Base-by-base conservation (phyloP, 2,329 filamentous ascomycete genomes). In the Neonectria faginata region DNA sequence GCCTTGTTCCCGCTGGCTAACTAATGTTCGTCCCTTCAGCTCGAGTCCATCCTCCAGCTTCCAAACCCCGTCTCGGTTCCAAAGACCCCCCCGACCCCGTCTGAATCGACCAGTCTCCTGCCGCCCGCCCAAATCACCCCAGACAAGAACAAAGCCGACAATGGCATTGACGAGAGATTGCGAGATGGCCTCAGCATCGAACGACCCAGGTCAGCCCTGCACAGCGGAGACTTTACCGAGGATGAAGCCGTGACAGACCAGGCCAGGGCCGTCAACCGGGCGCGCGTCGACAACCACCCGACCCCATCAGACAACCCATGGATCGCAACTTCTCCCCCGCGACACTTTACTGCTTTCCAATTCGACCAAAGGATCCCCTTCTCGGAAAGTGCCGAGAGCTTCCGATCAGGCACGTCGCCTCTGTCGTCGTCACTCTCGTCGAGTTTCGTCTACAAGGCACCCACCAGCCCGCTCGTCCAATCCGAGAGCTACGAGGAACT, bases 381-480 rank as follows among this genome's bases (percentile, higher is more conserved):
- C n/a, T 67, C 71, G n/a, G 74, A 77, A 22, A 75, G 77, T 45
- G 67, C 68, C 14, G 78, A 79, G 36, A 79, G 78, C 10, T 81
- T 80, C 57, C 78, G 76, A 50, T 83, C 84, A 0, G 79, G 83
- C 22, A 81, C 85, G 18, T 90, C 90, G 8, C 90, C 89, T 1
- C 74, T 91, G 10, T 91, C 90, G 3, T 93, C 90, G 8, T 92
- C 93, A 1, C 84, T 92, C 14, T 91, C 92, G 0, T 91, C 90
- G 2, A 94, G 89, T 71, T 97, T 97, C 77, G 85, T 92, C 33
- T 91, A 97, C 66, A 91, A 95, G 79, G 88, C 92, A 2, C 95
- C 96, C 0, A 98, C 96, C 2, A 98, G 94, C 73, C 96, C 96
- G 14, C 83, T 99, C 11, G 94, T 97, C 1, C 90, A 97, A 74